Percentiles rank a stretch among this genome's conserved stretches.
Evolutionary conservation across 2,329 filamentous ascomycete species (phyloP).

Genomic region (Sporothrix humicola): DNA sequence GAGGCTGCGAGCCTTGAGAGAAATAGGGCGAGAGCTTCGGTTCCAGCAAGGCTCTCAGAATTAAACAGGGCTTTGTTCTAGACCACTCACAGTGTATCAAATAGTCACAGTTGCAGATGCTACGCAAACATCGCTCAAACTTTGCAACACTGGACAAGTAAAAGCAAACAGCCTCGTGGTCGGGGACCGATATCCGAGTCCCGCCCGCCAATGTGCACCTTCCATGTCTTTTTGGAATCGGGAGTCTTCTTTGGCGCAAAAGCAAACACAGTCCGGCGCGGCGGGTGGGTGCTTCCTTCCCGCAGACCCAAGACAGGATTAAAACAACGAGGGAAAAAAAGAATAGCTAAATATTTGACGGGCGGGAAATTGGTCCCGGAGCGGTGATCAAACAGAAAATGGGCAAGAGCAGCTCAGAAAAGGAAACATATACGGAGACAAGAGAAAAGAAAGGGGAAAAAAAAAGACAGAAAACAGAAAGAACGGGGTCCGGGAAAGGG

Average conservation of each 20-base stretch:
- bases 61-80: background rate
- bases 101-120: too few species aligned
- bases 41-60: background rate
- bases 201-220: background rate
- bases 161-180: background rate
- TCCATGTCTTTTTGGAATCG: background rate
- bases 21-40: background rate
- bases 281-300: constrained; percentile 18
- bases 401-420: too few species aligned
- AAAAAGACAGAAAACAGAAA: background rate
- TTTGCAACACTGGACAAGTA: background rate
- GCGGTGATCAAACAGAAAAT: constrained; percentile 13
- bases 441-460: background rate
- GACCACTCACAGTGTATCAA: too few species aligned
- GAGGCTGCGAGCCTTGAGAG: too few species aligned
- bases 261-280: background rate
- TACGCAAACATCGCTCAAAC: too few species aligned
- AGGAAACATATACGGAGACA: too few species aligned
- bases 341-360: background rate
- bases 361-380: background rate
- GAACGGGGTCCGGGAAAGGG: constrained; percentile 3
- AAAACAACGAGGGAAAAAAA: background rate
- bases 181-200: background rate
- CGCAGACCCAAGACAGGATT: background rate
- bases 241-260: background rate